A percentile compares a stretch with the other conserved stretches of the same genome.
Conservation (phyloP, 202 grass and related monocot species). For the Dendrocalamus latiflorus region DNA sequence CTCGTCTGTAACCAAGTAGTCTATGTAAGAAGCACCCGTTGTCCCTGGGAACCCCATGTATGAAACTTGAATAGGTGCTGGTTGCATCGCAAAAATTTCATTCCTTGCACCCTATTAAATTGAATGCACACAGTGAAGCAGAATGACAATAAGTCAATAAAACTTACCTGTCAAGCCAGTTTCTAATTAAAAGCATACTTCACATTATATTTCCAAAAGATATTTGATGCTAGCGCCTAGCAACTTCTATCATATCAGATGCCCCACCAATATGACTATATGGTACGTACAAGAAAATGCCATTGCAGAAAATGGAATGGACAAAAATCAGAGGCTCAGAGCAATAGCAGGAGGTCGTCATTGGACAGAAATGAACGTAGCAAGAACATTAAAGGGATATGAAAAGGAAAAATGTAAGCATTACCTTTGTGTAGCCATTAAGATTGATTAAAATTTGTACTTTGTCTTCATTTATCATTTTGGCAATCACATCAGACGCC, state of each 20-base stretch:
- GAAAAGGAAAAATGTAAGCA: too few relatives aligned
- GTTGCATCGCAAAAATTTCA: constrained; percentile 86
- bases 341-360: not conserved
- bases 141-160: not conserved
- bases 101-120: constrained; percentile 76
- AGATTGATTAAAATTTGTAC: constrained; percentile 66
- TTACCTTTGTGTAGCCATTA: constrained; percentile 67
- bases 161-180: not conserved
- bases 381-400: not conserved
- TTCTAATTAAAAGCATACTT: not conserved
- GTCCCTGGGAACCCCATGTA: constrained; percentile 94
- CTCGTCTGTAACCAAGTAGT: constrained; percentile 84
- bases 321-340: too few relatives aligned
- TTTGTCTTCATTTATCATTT: constrained; percentile 55
- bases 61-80: constrained; percentile 76
- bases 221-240: not conserved
- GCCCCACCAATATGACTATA: not conserved
- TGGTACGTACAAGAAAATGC: too few relatives aligned
- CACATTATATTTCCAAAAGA: not conserved
- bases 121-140: not conserved
- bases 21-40: constrained; percentile 78
- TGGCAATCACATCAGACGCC: constrained; percentile 62
- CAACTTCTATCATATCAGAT: not conserved
- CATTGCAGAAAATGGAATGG: too few relatives aligned
- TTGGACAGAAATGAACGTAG: not conserved